These are phyloP conservation scores for Cytospora piceae DNA, from an alignment of 2,329 filamentous ascomycete species.

Conservation along the genomic window DNA sequence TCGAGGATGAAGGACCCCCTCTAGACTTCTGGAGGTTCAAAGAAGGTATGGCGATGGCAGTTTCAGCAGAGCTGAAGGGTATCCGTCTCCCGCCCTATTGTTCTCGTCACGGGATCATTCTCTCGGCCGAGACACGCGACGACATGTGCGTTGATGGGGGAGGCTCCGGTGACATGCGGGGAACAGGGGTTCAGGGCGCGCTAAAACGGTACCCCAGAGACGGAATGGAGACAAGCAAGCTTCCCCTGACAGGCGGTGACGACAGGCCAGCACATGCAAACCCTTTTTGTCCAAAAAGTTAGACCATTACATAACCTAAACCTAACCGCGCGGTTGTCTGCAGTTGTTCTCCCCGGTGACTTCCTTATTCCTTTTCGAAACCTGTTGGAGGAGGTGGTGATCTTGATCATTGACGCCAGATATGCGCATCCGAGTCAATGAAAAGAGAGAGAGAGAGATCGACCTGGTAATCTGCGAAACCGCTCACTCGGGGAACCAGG, in stretches of 20 bases:
- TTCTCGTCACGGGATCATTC: not conserved
- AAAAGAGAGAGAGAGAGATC: not conserved
- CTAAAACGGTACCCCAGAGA: constrained; percentile 22
- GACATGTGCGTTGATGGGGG: not conserved
- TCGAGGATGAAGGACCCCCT: not conserved
- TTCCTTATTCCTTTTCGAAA: not conserved
- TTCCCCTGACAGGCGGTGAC: constrained; percentile 16
- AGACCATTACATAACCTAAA: constrained; percentile 27
- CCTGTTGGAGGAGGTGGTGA: not conserved
- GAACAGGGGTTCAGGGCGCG: constrained; percentile 2
- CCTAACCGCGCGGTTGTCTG: constrained; percentile 23
- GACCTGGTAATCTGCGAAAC: constrained; percentile 7
- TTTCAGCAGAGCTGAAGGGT: not conserved
- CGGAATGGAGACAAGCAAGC: constrained; percentile 21
- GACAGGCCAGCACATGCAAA: constrained; percentile 10
- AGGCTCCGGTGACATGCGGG: not conserved
- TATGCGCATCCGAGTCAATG: not conserved
- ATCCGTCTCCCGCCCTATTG: not conserved
- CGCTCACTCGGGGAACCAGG: not conserved
- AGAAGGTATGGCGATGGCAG: not conserved
- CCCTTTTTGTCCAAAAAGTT: constrained; percentile 26
- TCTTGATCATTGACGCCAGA: not conserved
- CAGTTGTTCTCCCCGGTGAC: not conserved
- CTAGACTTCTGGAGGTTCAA: not conserved
- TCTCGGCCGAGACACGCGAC: not conserved